Conservation (phyloP, 768 basidiomycete genomes). For the Multifurca ochricompacta region DNA sequence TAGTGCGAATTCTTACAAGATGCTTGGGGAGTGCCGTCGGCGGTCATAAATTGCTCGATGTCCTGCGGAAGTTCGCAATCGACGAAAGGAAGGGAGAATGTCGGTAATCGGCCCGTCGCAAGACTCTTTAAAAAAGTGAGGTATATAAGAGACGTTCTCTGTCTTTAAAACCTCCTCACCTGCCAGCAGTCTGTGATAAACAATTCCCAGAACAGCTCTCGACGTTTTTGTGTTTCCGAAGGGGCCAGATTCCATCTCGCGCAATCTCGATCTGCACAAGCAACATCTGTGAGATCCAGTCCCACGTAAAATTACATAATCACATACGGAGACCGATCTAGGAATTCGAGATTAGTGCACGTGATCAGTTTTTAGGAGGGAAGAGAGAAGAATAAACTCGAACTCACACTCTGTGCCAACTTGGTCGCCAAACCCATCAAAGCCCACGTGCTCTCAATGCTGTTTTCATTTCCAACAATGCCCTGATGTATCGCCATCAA, state of each 20-base stretch:
- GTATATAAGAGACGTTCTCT: background rate
- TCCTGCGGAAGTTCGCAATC: constrained; percentile 64
- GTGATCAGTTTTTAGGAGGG: background rate
- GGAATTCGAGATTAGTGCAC: background rate
- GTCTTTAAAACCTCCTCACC: constrained; percentile 35
- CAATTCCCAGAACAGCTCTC: constrained; percentile 65
- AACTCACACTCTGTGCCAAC: constrained; percentile 58
- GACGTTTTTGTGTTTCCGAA: constrained; percentile 61
- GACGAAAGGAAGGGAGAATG: constrained; percentile 63
- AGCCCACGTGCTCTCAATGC: constrained; percentile 62
- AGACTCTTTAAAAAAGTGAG: too few relatives aligned
- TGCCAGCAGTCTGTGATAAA: constrained; percentile 73
- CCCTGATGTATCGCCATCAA: constrained; percentile 69
- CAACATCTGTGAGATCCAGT: background rate
- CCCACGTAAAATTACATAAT: background rate
- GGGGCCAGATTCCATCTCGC: constrained; percentile 58
- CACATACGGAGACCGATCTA: constrained; percentile 59
- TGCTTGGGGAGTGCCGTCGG: constrained; percentile 48
- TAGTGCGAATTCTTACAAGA: constrained; percentile 42
- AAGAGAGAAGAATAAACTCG: too few relatives aligned
- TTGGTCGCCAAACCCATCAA: constrained; percentile 59
- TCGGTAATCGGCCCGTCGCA: constrained; percentile 60
- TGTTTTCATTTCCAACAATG: constrained; percentile 56
- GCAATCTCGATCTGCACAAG: constrained; percentile 55
- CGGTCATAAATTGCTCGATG: constrained; percentile 47